A percentile compares a stretch with the other conserved stretches of the same genome.
Conservation (phyloP, 139 green algal species). For the Auxenochlorella pyrenoidosa region DNA sequence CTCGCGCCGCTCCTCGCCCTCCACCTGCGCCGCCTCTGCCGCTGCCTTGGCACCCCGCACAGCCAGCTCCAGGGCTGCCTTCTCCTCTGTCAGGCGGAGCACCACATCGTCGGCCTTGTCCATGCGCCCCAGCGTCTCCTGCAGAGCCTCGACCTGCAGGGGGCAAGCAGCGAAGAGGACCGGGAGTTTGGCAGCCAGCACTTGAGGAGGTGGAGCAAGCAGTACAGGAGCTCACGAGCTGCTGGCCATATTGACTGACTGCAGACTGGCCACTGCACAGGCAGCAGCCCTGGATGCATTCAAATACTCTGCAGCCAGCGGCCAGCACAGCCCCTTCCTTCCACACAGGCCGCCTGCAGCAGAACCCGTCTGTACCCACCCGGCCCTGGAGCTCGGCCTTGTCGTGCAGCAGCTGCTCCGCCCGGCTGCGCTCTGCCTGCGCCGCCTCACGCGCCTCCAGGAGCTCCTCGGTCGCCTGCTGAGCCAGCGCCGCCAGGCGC, state of each 20-base stretch:
- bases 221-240: too few relatives aligned
- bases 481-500: constrained; percentile 10
- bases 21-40: neutral
- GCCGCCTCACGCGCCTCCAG: constrained; percentile 27
- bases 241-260: too few relatives aligned
- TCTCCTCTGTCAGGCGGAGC: constrained; percentile 36
- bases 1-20: neutral
- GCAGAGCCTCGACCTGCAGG: constrained; percentile 25
- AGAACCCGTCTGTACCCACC: neutral
- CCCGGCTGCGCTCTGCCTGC: neutral
- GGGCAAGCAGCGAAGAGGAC: neutral
- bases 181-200: neutral
- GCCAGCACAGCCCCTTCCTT: too few relatives aligned
- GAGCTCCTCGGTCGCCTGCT: constrained; percentile 25
- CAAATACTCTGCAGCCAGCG: too few relatives aligned
- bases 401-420: constrained; percentile 5
- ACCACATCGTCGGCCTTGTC: constrained; percentile 30
- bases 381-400: constrained; percentile 18
- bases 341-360: too few relatives aligned
- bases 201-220: too few relatives aligned
- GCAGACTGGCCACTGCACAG: too few relatives aligned
- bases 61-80: constrained; percentile 20
- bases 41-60: constrained; percentile 16
- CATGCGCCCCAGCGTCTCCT: constrained; percentile 30
- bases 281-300: too few relatives aligned